A percentile compares a stretch with the other conserved stretches of the same genome.
phyloP scores from a whole-genome alignment of 2,329 filamentous ascomycete genomes.

The Fusarium hainanense region DNA sequence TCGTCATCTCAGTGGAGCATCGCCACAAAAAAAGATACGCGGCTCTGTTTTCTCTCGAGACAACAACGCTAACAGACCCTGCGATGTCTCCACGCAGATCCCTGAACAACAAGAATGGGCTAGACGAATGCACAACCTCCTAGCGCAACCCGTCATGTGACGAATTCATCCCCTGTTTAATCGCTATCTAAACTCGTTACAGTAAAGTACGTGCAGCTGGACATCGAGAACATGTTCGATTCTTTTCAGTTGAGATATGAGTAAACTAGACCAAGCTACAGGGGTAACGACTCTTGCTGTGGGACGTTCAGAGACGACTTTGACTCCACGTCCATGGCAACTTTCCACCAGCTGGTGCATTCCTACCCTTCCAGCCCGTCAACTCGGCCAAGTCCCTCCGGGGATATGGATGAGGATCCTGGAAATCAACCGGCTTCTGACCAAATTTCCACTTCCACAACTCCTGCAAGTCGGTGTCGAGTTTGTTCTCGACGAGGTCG shows the following conservation, averaged over 20 bases:
- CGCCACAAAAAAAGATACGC: not conserved
- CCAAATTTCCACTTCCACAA: conserved; percentile 53
- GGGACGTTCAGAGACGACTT: conserved; percentile 15
- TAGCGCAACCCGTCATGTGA: conserved; percentile 30
- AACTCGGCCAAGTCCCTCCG: conserved; percentile 34
- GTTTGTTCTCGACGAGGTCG: conserved; percentile 43
- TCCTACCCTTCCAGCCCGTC: conserved; percentile 39
- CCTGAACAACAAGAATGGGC: no score
- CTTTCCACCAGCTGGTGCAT: conserved; percentile 37
- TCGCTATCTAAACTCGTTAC: not conserved
- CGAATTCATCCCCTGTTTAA: not conserved
- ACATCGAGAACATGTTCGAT: not conserved
- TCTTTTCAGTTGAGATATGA: conserved; percentile 18
- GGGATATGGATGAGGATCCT: conserved; percentile 40
- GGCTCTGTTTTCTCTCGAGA: not conserved
- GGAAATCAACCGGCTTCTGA: conserved; percentile 29
- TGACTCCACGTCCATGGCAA: conserved; percentile 41
- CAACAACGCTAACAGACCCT: not conserved
- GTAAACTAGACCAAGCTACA: not conserved
- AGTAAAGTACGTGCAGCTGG: conserved; percentile 2
- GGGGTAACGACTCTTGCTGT: no score
- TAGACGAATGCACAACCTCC: not conserved
- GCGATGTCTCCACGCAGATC: not conserved
- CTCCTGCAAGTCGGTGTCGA: conserved; percentile 54
- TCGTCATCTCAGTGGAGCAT: not conserved